Percentiles rank a stretch among this genome's conserved stretches.
These are phyloP conservation scores for Stereocaulon alpinum DNA, from an alignment of 495 filamentous ascomycete genomes.

Conservation along the genomic window DNA sequence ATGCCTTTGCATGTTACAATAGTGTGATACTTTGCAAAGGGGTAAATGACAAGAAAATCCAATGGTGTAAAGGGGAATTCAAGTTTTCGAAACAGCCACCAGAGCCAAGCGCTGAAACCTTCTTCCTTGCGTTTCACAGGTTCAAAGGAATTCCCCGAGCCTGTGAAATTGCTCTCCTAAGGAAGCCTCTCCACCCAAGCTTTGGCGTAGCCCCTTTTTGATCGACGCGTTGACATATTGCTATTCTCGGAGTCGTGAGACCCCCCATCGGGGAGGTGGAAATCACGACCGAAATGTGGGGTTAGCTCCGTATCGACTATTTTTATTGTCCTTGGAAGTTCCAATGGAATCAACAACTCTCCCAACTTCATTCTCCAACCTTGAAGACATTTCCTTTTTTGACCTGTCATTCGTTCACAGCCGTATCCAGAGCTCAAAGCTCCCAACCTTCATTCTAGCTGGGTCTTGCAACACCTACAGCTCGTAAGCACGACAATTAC, in stretches of 20 bases:
- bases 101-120: not conserved
- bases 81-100: not conserved
- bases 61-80: not conserved
- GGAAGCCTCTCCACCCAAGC: not conserved
- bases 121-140: not conserved
- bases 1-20: not conserved
- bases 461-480: not conserved
- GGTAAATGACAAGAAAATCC: not conserved
- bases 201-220: constrained; percentile 3
- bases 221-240: not conserved
- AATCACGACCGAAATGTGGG: constrained; percentile 4
- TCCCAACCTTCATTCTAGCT: constrained; percentile 1
- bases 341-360: not conserved
- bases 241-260: not conserved
- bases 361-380: not conserved
- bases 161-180: not conserved
- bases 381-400: not conserved
- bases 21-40: not conserved
- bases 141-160: not conserved
- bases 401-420: not conserved
- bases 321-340: not conserved
- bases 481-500: not conserved
- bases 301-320: constrained; percentile 10
- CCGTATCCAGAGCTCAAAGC: not conserved
- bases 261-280: constrained; percentile 2